Evolutionary conservation across 129 eudicot species (phyloP).

Genomic region (Tagetes patula): DNA sequence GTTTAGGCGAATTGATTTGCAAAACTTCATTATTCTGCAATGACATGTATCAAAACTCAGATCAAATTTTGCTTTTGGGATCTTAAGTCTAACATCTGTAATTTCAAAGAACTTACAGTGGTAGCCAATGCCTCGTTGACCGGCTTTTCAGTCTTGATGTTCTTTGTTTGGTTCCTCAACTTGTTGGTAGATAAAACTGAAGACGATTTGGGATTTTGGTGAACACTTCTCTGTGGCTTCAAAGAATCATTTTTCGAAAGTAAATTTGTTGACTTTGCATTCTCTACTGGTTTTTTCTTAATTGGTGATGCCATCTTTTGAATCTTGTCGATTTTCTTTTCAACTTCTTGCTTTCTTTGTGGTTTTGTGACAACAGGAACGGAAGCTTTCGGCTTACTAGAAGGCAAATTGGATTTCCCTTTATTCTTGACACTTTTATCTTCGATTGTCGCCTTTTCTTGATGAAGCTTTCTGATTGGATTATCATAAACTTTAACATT

Average conservation of each 20-base stretch:
- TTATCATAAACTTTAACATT: slow-evolving; percentile 25
- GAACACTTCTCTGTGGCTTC: slow-evolving; percentile 34
- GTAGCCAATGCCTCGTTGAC: slow-evolving; percentile 27
- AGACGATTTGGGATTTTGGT: slow-evolving; percentile 28
- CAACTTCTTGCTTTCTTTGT: slow-evolving; percentile 43
- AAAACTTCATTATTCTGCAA: slow-evolving; percentile 46
- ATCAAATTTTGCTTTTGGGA: neutral
- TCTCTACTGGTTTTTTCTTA: slow-evolving; percentile 41
- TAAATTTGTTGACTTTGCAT: slow-evolving; percentile 38
- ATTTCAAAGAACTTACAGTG: slow-evolving; percentile 31
- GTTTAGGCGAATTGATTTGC: slow-evolving; percentile 22
- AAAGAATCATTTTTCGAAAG: slow-evolving; percentile 13
- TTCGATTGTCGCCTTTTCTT: slow-evolving; percentile 41
- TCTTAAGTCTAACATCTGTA: slow-evolving; percentile 1
- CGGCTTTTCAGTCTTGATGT: slow-evolving; percentile 34
- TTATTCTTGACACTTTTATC: slow-evolving; percentile 32
- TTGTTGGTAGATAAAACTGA: slow-evolving; percentile 26
- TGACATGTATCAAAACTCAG: slow-evolving; percentile 16
- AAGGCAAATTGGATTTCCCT: slow-evolving; percentile 29
- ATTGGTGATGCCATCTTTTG: slow-evolving; percentile 38
- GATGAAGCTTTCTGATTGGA: slow-evolving; percentile 37
- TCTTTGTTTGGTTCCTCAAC: slow-evolving; percentile 38
- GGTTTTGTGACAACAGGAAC: slow-evolving; percentile 33
- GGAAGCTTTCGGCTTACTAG: slow-evolving; percentile 42
- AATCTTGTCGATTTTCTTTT: slow-evolving; percentile 51